Percentiles rank a stretch among this genome's conserved stretches.
phyloP scores from a whole-genome alignment of 495 filamentous ascomycete genomes.

The Articulospora tetracladia region DNA sequence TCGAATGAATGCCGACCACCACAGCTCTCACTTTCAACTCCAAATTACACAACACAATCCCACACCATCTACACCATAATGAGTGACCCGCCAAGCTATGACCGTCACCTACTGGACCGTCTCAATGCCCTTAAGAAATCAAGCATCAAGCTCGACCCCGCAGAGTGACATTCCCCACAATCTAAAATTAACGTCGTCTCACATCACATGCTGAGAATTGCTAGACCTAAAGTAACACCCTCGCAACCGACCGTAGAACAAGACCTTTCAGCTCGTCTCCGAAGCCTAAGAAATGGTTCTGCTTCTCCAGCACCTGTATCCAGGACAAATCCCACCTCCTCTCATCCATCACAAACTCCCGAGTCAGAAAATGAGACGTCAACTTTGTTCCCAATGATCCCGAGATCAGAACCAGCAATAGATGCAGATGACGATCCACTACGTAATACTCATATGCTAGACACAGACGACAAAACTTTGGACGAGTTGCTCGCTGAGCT shows the following conservation, averaged over 20 bases:
- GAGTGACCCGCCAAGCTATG: conserved; percentile 25
- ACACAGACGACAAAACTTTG: conserved; percentile 23
- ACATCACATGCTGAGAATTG: conserved; percentile 1
- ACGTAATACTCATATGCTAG: not conserved
- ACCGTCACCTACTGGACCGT: conserved; percentile 31
- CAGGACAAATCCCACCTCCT: not conserved
- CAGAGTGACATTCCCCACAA: conserved; percentile 14
- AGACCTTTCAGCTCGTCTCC: conserved; percentile 31
- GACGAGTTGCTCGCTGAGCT: conserved; percentile 36
- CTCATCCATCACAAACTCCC: not conserved
- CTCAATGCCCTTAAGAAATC: conserved; percentile 37
- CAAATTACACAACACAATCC: too few relatives aligned
- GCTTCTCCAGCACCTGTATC: conserved; percentile 10
- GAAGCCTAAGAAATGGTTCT: conserved; percentile 24
- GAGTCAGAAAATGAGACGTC: not conserved
- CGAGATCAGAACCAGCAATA: not conserved
- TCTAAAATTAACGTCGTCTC: not conserved
- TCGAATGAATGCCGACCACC: too few relatives aligned
- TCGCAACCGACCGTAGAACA: conserved; percentile 17
- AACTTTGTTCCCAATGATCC: not conserved
- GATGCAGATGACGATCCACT: conserved; percentile 20
- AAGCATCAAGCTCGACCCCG: conserved; percentile 21
- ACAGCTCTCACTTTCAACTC: too few relatives aligned
- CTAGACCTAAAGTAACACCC: conserved; percentile 6
- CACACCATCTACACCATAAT: too few relatives aligned